Conservation (phyloP, 371 early-diverging fungal genomes). For the Polyrhizophydium stewartii region DNA sequence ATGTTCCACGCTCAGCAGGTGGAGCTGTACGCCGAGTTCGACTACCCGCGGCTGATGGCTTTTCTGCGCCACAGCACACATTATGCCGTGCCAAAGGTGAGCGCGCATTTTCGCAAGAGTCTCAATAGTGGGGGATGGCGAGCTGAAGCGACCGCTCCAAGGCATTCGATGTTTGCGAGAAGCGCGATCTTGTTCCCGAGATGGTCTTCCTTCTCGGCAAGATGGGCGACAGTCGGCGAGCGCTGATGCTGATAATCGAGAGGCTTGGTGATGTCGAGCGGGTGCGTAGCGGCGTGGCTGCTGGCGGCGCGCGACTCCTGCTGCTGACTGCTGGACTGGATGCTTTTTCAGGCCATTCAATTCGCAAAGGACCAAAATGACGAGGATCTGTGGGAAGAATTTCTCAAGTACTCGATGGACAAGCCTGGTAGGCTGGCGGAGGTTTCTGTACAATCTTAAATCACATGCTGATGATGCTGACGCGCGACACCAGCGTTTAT, state of each 20-base stretch:
- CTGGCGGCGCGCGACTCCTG: neutral
- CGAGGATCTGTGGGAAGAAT: conserved; percentile 90
- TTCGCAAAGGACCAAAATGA: conserved; percentile 97
- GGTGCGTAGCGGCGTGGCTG: conserved; percentile 36
- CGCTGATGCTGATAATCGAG: conserved; percentile 86
- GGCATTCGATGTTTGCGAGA: conserved; percentile 82
- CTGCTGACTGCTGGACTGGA: conserved; percentile 2
- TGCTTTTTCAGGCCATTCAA: conserved; percentile 73
- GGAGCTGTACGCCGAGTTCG: conserved; percentile 90
- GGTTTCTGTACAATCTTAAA: neutral
- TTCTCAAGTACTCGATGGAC: conserved; percentile 80
- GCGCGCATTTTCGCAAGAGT: too few relatives aligned
- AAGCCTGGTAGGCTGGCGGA: conserved; percentile 61
- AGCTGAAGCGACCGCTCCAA: neutral
- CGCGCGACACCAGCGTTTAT: conserved; percentile 64
- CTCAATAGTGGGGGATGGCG: neutral
- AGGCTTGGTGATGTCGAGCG: conserved; percentile 82
- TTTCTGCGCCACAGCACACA: conserved; percentile 76
- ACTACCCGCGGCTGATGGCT: conserved; percentile 66
- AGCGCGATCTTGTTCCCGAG: conserved; percentile 84
- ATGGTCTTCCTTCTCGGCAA: conserved; percentile 93
- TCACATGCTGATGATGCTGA: neutral
- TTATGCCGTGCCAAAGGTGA: conserved; percentile 64
- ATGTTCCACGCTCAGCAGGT: conserved; percentile 84
- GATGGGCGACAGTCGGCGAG: conserved; percentile 93